Evolutionary conservation across 2,329 filamentous ascomycete species (phyloP).

Genomic region (Epichloe sylvatica): DNA sequence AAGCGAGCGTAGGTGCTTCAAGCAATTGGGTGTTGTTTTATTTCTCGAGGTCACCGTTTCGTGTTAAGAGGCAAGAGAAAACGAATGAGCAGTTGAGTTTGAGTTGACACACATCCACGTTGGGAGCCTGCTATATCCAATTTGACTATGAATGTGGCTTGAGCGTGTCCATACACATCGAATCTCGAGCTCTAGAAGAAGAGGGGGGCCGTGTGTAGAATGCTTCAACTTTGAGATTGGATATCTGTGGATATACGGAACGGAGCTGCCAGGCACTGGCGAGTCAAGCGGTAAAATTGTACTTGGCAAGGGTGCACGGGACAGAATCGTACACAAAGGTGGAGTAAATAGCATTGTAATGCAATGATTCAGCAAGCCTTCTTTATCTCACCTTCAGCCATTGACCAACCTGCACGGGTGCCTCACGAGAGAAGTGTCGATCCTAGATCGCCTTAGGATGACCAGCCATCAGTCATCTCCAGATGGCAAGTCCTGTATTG

Average conservation of each 20-base stretch:
- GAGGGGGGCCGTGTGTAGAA: not conserved
- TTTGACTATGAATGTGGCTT: not conserved
- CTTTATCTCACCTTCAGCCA: not conserved
- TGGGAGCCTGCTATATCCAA: not conserved
- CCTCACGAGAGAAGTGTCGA: not conserved
- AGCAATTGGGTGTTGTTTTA: not conserved
- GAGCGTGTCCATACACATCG: not conserved
- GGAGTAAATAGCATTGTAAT: not conserved
- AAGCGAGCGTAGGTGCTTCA: not conserved
- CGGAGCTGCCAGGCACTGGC: not conserved
- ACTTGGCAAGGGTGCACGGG: not conserved
- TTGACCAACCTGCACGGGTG: not conserved
- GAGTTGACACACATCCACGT: not conserved
- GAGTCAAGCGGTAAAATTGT: not conserved
- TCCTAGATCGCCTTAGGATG: not conserved
- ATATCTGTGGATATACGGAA: not conserved
- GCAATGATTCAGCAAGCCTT: not conserved
- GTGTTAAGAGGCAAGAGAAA: not conserved
- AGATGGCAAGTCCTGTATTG: not conserved
- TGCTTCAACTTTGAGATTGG: not conserved
- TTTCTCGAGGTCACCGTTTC: not conserved
- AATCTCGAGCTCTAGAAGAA: not conserved
- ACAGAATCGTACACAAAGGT: not conserved
- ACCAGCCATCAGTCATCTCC: not conserved
- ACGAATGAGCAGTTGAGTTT: not conserved